A percentile compares a stretch with the other conserved stretches of the same genome.
These are phyloP conservation scores for Melocanna baccifera DNA, from an alignment of 176 grass and related monocot species.

Conservation along the genomic window DNA sequence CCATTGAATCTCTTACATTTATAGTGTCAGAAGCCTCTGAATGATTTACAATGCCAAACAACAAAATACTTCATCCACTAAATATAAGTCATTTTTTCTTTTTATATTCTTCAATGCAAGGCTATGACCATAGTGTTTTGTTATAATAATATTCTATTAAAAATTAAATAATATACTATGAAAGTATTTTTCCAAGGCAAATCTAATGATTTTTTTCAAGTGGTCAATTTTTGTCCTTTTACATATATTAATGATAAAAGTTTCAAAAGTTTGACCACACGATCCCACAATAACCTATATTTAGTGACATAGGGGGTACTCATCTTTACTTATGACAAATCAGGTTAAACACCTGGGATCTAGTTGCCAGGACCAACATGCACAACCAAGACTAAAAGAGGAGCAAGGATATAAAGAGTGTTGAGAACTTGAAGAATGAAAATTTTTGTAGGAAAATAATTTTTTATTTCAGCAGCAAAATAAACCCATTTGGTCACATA, in stretches of 20 bases:
- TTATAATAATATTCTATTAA: no score
- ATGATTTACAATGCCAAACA: not conserved
- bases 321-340: not conserved
- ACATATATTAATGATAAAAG: no score
- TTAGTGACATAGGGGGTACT: not conserved
- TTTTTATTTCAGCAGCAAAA: not conserved
- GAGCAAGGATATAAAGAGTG: not conserved
- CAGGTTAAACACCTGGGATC: not conserved
- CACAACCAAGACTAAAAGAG: not conserved
- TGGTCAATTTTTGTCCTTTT: no score
- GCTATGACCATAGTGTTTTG: no score
- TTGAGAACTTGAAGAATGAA: not conserved
- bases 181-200: no score
- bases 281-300: no score
- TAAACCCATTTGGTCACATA: not conserved
- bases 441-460: not conserved
- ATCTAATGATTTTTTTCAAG: no score
- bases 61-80: not conserved
- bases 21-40: not conserved
- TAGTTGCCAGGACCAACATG: not conserved
- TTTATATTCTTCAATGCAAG: no score
- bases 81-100: no score
- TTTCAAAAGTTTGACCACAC: no score
- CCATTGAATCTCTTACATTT: not conserved
- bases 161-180: no score